Conservation (phyloP, 257 asterid genomes). For the Nicotiana attenuata region DNA sequence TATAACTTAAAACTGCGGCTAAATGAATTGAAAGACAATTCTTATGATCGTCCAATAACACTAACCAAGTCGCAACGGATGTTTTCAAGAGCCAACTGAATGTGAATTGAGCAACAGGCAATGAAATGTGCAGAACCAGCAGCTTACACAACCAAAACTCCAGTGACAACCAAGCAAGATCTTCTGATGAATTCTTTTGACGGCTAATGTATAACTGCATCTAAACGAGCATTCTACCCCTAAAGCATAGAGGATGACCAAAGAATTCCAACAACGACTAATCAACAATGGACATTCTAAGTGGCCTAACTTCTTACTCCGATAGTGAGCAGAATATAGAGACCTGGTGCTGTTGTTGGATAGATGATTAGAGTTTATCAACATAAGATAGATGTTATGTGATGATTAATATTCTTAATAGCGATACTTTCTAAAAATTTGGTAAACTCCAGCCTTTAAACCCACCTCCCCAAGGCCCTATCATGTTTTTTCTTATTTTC, state of each 20-base stretch:
- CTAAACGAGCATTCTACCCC: neutral
- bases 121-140: neutral
- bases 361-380: neutral
- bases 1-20: neutral
- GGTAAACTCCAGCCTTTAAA: neutral
- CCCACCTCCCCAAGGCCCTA: neutral
- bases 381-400: neutral
- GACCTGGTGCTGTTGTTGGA: neutral
- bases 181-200: neutral
- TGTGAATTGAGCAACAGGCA: neutral
- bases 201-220: neutral
- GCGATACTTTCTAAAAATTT: neutral
- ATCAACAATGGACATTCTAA: neutral
- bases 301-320: neutral
- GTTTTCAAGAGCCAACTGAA: neutral
- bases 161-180: neutral
- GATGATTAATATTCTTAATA: neutral
- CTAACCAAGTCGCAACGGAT: neutral
- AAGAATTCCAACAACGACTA: neutral
- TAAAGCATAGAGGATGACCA: neutral
- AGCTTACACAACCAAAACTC: neutral
- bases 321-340: neutral
- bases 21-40: neutral
- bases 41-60: neutral
- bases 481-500: neutral